Percentiles rank a stretch among this genome's conserved stretches.
These are phyloP conservation scores for Posidonia australis DNA, from an alignment of 106 monocot species.

Conservation along the genomic window DNA sequence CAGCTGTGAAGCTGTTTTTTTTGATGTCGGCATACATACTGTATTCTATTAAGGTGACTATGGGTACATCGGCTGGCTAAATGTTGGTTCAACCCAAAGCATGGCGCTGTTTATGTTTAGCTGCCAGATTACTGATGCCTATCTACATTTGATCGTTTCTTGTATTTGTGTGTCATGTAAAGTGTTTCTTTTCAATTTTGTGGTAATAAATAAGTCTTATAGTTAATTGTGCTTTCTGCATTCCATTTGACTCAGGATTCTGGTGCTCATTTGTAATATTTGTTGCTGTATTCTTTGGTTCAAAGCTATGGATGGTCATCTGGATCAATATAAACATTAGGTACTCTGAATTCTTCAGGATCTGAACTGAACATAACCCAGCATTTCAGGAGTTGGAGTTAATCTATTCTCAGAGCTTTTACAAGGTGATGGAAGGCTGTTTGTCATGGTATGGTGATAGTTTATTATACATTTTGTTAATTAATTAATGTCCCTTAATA, in stretches of 20 bases:
- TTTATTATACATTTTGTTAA: no score
- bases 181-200: constrained; percentile 11
- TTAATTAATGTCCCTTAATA: no score
- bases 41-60: background rate
- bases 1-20: background rate
- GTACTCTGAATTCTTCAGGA: constrained; percentile 9
- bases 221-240: constrained; percentile 13
- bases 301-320: constrained; percentile 23
- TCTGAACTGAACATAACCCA: constrained; percentile 30
- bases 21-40: background rate
- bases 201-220: constrained; percentile 32
- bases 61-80: background rate
- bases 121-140: constrained; percentile 3
- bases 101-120: constrained; percentile 10
- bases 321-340: constrained; percentile 21
- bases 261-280: constrained; percentile 17
- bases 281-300: constrained; percentile 31
- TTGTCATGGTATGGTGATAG: no score
- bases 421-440: no score
- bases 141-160: constrained; percentile 12
- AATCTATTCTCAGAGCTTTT: no score
- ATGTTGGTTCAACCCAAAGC: constrained; percentile 2
- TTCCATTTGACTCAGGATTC: constrained; percentile 18
- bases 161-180: constrained; percentile 21
- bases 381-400: constrained; percentile 15